A percentile compares a stretch with the other conserved stretches of the same genome.
Conservation (phyloP, 2,329 filamentous ascomycete species). For the Penicillium psychrosexuale region DNA sequence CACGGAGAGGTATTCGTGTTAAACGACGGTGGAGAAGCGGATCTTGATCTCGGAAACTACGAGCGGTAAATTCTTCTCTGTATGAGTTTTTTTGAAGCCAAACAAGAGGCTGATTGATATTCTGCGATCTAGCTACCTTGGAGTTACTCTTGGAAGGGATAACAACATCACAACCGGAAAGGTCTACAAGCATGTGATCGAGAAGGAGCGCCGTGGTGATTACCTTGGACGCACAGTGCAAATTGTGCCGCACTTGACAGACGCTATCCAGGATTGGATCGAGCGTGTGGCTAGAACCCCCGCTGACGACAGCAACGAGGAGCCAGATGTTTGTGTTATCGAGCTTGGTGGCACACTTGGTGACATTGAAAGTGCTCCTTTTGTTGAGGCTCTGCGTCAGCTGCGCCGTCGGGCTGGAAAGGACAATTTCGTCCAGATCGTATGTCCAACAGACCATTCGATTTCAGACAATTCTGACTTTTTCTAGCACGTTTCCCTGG, state of each 20-base stretch:
- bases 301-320: slow-evolving; percentile 76
- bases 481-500: slow-evolving; percentile 61
- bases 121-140: slow-evolving; percentile 57
- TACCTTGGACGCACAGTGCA: slow-evolving; percentile 88
- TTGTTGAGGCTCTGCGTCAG: slow-evolving; percentile 81
- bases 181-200: slow-evolving; percentile 85
- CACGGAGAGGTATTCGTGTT: slow-evolving; percentile 89
- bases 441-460: not conserved
- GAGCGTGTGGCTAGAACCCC: slow-evolving; percentile 78
- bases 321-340: slow-evolving; percentile 89
- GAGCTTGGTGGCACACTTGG: slow-evolving; percentile 53
- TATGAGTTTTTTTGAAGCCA: not conserved
- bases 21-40: slow-evolving; percentile 73
- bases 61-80: slow-evolving; percentile 47
- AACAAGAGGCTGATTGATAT: not conserved
- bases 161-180: slow-evolving; percentile 98
- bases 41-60: slow-evolving; percentile 72
- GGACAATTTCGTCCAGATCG: slow-evolving; percentile 79
- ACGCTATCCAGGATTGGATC: slow-evolving; percentile 90
- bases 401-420: slow-evolving; percentile 68
- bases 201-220: slow-evolving; percentile 66
- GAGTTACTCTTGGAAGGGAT: slow-evolving; percentile 74
- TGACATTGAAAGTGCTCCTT: slow-evolving; percentile 82
- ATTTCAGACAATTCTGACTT: not conserved
- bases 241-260: slow-evolving; percentile 86